These are phyloP conservation scores for Chrysophaeum taylorii DNA, from an alignment of 352 stramenopile genomes.

Conservation along the genomic window DNA sequence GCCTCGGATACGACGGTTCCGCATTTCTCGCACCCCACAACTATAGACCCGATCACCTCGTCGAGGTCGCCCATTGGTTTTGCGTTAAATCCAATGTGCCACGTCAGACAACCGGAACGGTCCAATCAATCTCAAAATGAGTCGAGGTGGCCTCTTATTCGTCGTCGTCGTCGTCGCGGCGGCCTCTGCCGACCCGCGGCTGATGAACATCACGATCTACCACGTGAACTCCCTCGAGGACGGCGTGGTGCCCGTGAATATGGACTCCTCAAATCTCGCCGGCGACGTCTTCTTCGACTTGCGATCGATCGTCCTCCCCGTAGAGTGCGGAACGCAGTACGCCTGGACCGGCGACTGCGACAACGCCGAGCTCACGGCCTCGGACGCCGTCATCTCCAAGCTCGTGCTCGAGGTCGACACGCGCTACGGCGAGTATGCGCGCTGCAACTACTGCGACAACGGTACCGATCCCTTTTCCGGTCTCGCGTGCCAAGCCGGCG, in stretches of 20 bases:
- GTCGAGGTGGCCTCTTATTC: too few relatives aligned
- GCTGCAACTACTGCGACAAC: not conserved
- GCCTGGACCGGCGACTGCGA: slow-evolving; percentile 4
- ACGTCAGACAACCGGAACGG: too few relatives aligned
- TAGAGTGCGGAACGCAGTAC: not conserved
- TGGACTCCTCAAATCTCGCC: not conserved
- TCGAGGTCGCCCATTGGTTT: slow-evolving; percentile 44
- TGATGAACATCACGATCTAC: slow-evolving; percentile 4
- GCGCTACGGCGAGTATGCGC: not conserved
- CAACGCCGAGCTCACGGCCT: not conserved
- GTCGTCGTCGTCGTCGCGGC: too few relatives aligned
- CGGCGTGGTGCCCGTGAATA: not conserved
- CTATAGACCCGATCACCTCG: slow-evolving; percentile 34
- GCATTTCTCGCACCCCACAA: slow-evolving; percentile 29
- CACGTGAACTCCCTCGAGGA: not conserved
- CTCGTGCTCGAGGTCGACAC: slow-evolving; percentile 9
- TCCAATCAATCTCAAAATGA: too few relatives aligned
- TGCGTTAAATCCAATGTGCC: too few relatives aligned
- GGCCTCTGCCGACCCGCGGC: too few relatives aligned
- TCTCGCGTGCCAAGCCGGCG: not conserved
- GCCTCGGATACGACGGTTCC: slow-evolving; percentile 68
- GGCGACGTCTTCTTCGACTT: slow-evolving; percentile 9
- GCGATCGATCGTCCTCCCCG: not conserved
- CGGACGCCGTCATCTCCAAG: not conserved
- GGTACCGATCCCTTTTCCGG: not conserved